Percentiles rank a stretch among this genome's conserved stretches.
These are phyloP conservation scores for Chlamydomonas asymmetrica DNA, from an alignment of 139 green algal genomes.

Conservation along the genomic window DNA sequence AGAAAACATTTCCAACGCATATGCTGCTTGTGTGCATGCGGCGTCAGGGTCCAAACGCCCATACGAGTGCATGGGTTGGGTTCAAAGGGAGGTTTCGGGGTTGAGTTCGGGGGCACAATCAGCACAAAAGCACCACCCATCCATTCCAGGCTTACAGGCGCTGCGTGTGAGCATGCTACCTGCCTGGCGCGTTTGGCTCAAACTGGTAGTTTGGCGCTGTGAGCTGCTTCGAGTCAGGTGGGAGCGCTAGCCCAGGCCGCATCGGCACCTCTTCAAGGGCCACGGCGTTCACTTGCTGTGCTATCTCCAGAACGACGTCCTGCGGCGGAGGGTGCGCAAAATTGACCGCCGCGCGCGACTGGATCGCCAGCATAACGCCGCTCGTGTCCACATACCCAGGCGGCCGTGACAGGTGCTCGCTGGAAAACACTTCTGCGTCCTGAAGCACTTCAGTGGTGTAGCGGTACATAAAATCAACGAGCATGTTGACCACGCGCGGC, in stretches of 20 bases:
- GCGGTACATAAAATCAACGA: slow-evolving; percentile 81
- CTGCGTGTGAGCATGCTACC: too few relatives aligned
- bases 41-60: too few relatives aligned
- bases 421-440: slow-evolving; percentile 71
- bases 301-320: slow-evolving; percentile 38
- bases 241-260: slow-evolving; percentile 38
- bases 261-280: slow-evolving; percentile 41
- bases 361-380: slow-evolving; percentile 72
- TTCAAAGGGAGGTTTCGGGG: too few relatives aligned
- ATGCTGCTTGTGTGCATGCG: too few relatives aligned
- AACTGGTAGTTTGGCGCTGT: slow-evolving; percentile 45
- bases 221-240: slow-evolving; percentile 29
- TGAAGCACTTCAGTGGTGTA: slow-evolving; percentile 74
- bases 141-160: too few relatives aligned
- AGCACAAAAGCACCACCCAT: too few relatives aligned
- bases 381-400: slow-evolving; percentile 51
- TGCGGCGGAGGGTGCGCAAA: slow-evolving; percentile 55
- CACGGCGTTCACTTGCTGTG: slow-evolving; percentile 44
- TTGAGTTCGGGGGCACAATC: too few relatives aligned
- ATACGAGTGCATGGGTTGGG: too few relatives aligned
- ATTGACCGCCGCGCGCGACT: slow-evolving; percentile 29
- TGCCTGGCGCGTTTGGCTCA: slow-evolving; percentile 19
- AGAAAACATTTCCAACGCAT: too few relatives aligned
- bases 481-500: slow-evolving; percentile 71
- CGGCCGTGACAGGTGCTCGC: slow-evolving; percentile 29